phyloP scores from a whole-genome alignment of 179 eudicot genomes.

The Beta corolliflora region DNA sequence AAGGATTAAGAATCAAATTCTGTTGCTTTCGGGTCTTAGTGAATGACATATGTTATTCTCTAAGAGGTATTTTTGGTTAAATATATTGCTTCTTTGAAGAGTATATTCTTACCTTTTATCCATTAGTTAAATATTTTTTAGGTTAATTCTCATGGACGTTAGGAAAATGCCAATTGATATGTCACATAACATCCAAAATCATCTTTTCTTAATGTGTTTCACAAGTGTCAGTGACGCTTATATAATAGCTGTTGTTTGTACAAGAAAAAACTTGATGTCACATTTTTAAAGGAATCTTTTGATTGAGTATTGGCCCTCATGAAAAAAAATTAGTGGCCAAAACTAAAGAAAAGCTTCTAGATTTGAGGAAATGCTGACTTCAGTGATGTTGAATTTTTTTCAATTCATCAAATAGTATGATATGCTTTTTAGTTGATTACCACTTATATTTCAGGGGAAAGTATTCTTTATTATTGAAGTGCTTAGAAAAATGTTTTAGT shows the following conservation, averaged over 20 bases:
- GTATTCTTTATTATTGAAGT: neutral
- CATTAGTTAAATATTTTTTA: neutral
- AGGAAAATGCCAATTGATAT: constrained; percentile 2
- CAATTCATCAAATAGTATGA: neutral
- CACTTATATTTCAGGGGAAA: neutral
- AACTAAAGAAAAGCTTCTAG: neutral
- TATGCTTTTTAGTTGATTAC: neutral
- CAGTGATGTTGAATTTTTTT: neutral
- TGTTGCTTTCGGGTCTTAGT: neutral
- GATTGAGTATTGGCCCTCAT: constrained; percentile 4
- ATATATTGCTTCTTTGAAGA: neutral
- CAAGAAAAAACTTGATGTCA: constrained; percentile 2
- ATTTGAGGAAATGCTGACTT: neutral
- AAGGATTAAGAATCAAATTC: neutral
- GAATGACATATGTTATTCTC: neutral
- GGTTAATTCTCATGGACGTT: neutral
- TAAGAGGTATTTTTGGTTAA: neutral
- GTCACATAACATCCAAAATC: constrained; percentile 4
- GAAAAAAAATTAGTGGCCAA: neutral
- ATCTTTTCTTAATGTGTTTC: constrained; percentile 11
- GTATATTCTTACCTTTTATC: neutral
- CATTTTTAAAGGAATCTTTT: constrained; percentile 7
- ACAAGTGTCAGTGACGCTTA: neutral
- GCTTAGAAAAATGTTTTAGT: neutral
- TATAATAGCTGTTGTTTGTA: neutral